Evolutionary conservation across 2,329 filamentous ascomycete species (phyloP).

Genomic region (Trematosphaeria pertusa): DNA sequence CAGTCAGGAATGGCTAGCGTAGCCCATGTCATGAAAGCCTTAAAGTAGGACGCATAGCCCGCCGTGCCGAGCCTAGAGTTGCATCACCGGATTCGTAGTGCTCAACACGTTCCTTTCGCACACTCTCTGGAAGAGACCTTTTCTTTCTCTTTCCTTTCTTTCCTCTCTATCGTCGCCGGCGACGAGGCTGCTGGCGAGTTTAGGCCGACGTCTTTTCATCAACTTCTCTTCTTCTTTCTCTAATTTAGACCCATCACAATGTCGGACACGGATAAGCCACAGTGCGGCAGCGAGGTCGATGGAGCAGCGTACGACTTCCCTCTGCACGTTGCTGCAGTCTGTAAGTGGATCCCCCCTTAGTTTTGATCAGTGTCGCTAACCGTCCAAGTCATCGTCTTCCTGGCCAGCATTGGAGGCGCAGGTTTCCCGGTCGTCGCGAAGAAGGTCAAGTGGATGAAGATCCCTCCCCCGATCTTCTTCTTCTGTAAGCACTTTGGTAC

Average conservation of each 20-base stretch:
- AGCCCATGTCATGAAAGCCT: conserved; percentile 24
- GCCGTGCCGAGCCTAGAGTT: conserved; percentile 36
- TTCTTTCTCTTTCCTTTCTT: conserved; percentile 25
- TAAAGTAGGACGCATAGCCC: conserved; percentile 39
- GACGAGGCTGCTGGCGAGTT: conserved; percentile 42
- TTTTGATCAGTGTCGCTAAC: conserved; percentile 18
- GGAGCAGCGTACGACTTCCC: conserved; percentile 44
- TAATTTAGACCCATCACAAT: conserved; percentile 28
- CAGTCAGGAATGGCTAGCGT: conserved; percentile 36
- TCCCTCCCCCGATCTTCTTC: conserved; percentile 65
- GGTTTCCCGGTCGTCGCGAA: conserved; percentile 51
- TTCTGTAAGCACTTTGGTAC: conserved; percentile 71
- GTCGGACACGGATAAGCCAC: conserved; percentile 40
- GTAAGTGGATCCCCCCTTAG: conserved; percentile 29
- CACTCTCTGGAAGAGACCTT: conserved; percentile 44
- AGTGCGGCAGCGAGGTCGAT: conserved; percentile 40
- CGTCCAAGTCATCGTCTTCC: conserved; percentile 45
- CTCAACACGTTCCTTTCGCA: conserved; percentile 19
- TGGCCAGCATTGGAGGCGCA: conserved; percentile 44
- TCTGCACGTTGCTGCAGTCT: conserved; percentile 48
- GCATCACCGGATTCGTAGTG: conserved; percentile 24
- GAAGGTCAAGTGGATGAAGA: conserved; percentile 65
- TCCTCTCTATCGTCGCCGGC: conserved; percentile 41
- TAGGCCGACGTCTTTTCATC: conserved; percentile 22
- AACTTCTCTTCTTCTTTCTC: conserved; percentile 13